Evolutionary conservation across 164 flowering plant species (phyloP), one percentile per base, ranked within the genome.

Genomic region (Sedum album): DNA sequence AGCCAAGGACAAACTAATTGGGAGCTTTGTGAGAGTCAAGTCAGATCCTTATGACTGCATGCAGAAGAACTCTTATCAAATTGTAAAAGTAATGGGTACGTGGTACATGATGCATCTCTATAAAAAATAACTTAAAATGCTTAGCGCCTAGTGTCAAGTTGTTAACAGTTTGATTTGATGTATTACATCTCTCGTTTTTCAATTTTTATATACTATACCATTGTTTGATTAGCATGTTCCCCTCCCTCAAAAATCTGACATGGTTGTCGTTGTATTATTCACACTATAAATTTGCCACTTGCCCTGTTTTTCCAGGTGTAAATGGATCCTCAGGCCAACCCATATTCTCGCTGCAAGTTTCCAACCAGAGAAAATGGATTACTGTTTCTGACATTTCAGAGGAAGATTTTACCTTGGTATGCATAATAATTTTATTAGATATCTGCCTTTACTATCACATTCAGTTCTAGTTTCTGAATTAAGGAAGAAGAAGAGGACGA

Each of bases 71-170:
- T 70, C 79, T 71, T 81, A 82, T 71, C 86, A 74, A 78, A 85
- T 92, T 20, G 73, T 75, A 68, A 84, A 79, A 79, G 90, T 92
- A 66, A 86, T 73, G 74, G 93, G 96, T 90, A 77, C 57, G 31
- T 48, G 42, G 1, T 53, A 23, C 4, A 33, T 38, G 11, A 20
- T 17, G 18, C 10, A 30, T 20, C 15, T 2, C 36, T 30, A 17
- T 14, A 5, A 44, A 15, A 44, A 31, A 4, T 1, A 31, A 4
- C 41, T 17, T 39, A 31, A 31, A 62, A 1, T 31, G 36, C 21
- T 0, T 18, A 7, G 38, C 18, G 41, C 1, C 31, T 64, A 21
- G 25, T 33, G 66, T 38, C 44, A 6, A 38, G 66, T 20, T 33
- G 38, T 33, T 33, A 20, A 36, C 1, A 64, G 42, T 33, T 33